These are phyloP conservation scores for Aspergillus diversus DNA, from an alignment of 495 filamentous ascomycete genomes.

Conservation along the genomic window DNA sequence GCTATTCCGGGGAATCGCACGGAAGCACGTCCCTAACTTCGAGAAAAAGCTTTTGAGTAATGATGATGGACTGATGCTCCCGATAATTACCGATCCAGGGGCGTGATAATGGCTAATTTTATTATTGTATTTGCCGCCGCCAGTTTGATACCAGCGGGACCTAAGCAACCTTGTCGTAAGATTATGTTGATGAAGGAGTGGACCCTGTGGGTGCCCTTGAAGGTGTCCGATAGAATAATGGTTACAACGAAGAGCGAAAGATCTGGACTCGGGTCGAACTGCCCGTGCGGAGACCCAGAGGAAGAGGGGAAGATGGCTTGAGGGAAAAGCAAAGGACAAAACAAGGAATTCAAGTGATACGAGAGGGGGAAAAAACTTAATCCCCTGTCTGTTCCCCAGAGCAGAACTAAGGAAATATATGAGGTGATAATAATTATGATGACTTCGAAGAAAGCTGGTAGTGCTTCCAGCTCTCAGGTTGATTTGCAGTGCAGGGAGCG, in stretches of 20 bases:
- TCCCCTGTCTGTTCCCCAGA: neutral
- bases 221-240: neutral
- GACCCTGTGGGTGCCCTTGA: neutral
- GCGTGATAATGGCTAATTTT: neutral
- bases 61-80: neutral
- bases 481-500: too few relatives aligned
- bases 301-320: neutral
- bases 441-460: neutral
- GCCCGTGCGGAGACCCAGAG: neutral
- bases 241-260: neutral
- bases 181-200: neutral
- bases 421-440: neutral
- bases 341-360: neutral
- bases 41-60: neutral
- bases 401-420: neutral
- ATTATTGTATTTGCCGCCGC: neutral
- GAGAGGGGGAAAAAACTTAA: neutral
- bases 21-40: neutral
- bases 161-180: neutral
- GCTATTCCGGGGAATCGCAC: neutral
- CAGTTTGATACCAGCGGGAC: neutral
- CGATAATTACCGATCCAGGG: neutral
- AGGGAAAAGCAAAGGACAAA: neutral
- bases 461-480: too few relatives aligned
- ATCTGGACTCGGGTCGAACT: constrained; percentile 1